Evolutionary conservation across 805 yeast species (phyloP).

Genomic region (Starmerella stigmatis): DNA sequence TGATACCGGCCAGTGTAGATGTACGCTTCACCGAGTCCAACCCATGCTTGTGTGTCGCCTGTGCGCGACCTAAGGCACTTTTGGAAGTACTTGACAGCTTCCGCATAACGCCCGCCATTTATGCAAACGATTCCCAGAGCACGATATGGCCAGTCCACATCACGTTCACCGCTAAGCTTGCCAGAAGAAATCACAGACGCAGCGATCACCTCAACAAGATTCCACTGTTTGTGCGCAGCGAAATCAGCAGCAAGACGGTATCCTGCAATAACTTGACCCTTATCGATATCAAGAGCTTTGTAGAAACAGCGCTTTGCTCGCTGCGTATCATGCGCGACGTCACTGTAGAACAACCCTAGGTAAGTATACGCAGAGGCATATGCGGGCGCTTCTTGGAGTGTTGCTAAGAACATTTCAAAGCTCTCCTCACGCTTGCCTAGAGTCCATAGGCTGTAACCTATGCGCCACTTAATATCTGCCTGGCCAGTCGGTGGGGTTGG

Average conservation of each 20-base stretch:
- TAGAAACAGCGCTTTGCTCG: slow-evolving; percentile 80
- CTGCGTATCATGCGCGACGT: slow-evolving; percentile 44
- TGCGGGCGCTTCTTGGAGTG: slow-evolving; percentile 53
- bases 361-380: slow-evolving; percentile 75
- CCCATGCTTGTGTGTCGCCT: slow-evolving; percentile 71
- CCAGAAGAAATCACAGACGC: slow-evolving; percentile 55
- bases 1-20: slow-evolving; percentile 71
- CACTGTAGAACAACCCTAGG: slow-evolving; percentile 62
- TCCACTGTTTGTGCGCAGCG: slow-evolving; percentile 67
- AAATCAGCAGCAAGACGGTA: slow-evolving; percentile 60
- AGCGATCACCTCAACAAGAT: slow-evolving; percentile 64
- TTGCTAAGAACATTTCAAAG: slow-evolving; percentile 43
- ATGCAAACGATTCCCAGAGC: slow-evolving; percentile 71
- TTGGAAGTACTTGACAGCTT: slow-evolving; percentile 84
- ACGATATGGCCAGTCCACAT: slow-evolving; percentile 68
- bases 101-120: slow-evolving; percentile 58
- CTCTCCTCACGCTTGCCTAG: slow-evolving; percentile 36
- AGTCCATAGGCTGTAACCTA: slow-evolving; percentile 52
- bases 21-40: slow-evolving; percentile 96
- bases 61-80: slow-evolving; percentile 62
- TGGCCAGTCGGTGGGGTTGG: slow-evolving; percentile 28
- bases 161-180: slow-evolving; percentile 21
- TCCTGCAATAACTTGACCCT: slow-evolving; percentile 66
- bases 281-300: slow-evolving; percentile 80
- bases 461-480: slow-evolving; percentile 58